Evolutionary conservation across 1,284 basidiomycete species (phyloP), one percentile per base, ranked within the genome.

Genomic region (Cutaneotrichosporon arboriforme): DNA sequence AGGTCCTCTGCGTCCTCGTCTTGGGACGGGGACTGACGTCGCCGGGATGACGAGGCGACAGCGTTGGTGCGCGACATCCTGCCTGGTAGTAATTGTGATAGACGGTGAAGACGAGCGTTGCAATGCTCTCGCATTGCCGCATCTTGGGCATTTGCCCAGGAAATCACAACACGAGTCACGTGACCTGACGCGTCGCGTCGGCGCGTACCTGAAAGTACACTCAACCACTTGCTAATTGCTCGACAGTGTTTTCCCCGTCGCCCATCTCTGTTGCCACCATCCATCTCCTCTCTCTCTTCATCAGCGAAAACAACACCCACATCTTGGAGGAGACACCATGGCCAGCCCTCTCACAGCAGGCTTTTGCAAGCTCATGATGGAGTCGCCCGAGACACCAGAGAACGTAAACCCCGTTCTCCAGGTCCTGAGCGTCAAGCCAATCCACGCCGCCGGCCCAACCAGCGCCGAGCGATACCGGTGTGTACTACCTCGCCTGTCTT

Each of bases 371-470:
- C 57, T 57, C 12, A 66, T 72, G 14, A 64, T 59, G 57, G 57
- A 54, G 39, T 45, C 51, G 34, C 57, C 61, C 3, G 66, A 65
- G 17, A 57, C 65, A 3, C 62, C 69, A 8, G 66, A 69, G 33
- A 54, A 52, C n/a, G 74, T 80, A 14, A 76, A 81, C 15, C 86
- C 88, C 46, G 80, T 81, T 13, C 75, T 93, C 2, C 90, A 96
- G 67, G 77, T 91, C 37, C 81, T 96, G 43, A 88, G 84, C 44
- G 82, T 91, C 58, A 92, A 89, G 74, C 84, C 83, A 66, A 85
- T 93, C 41, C 68, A 67, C 48, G 63, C 70, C 14, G 55, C 63
- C 4, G 76, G 76, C 21, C 56, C 63, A 10, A 56, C 61, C 2
- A 68, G 61, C 9, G 53, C 58, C 13, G 75, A 76, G 51, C 66